These are phyloP conservation scores for Schizothecium vesticola DNA, from an alignment of 495 filamentous ascomycete genomes.

Conservation along the genomic window DNA sequence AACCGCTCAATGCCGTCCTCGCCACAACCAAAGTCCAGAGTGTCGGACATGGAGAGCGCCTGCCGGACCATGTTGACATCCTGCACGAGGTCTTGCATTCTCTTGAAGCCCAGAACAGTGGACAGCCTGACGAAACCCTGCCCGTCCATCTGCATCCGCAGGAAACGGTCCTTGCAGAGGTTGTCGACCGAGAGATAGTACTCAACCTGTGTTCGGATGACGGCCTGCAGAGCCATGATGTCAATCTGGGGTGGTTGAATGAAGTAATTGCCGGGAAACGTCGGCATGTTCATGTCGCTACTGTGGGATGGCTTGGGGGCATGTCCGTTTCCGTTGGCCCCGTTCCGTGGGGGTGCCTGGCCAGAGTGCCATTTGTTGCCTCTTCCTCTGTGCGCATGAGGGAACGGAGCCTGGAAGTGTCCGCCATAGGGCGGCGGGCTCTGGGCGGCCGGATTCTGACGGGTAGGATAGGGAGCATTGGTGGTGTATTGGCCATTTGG, in stretches of 20 bases:
- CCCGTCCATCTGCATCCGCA: slow-evolving; percentile 87
- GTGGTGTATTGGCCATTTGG: slow-evolving; percentile 26
- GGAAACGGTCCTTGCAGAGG: slow-evolving; percentile 86
- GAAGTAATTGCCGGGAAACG: slow-evolving; percentile 17
- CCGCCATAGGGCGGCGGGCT: slow-evolving; percentile 20
- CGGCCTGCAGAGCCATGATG: slow-evolving; percentile 8
- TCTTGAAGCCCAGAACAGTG: slow-evolving; percentile 76
- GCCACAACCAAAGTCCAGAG: slow-evolving; percentile 63
- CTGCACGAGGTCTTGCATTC: slow-evolving; percentile 66
- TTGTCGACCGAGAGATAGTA: slow-evolving; percentile 98
- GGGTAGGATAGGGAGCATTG: slow-evolving; percentile 20
- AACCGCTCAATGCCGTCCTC: slow-evolving; percentile 74
- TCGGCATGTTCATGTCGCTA: slow-evolving; percentile 15
- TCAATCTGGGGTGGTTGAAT: slow-evolving; percentile 17
- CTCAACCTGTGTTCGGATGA: slow-evolving; percentile 62
- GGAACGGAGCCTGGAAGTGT: slow-evolving; percentile 20
- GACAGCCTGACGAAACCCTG: slow-evolving; percentile 82
- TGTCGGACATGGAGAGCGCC: slow-evolving; percentile 63
- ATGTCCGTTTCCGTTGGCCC: slow-evolving; percentile 15
- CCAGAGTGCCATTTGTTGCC: slow-evolving; percentile 21
- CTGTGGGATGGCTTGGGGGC: slow-evolving; percentile 16
- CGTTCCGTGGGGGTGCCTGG: slow-evolving; percentile 15
- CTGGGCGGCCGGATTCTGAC: slow-evolving; percentile 19
- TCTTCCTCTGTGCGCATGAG: slow-evolving; percentile 21
- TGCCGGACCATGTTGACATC: slow-evolving; percentile 67